Evolutionary conservation across 495 filamentous ascomycete species (phyloP).

Genomic region (Evansstolkia leycettana): DNA sequence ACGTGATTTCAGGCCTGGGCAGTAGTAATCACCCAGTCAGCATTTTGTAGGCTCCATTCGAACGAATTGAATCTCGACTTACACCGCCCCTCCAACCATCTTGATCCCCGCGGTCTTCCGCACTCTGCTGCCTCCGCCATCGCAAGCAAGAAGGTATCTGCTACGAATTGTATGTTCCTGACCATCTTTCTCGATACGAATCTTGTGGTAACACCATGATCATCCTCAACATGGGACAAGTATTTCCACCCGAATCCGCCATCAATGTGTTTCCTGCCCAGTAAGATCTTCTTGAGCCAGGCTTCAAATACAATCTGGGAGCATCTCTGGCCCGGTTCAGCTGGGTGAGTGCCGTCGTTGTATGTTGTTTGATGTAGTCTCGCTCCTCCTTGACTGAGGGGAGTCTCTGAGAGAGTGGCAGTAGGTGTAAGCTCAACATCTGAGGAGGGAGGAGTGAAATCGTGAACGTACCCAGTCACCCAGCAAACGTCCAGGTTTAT

Average conservation of each 20-base stretch:
- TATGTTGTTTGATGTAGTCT: slow-evolving; percentile 1
- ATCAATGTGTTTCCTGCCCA: slow-evolving; percentile 1
- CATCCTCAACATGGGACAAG: slow-evolving; percentile 5
- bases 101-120: slow-evolving; percentile 9
- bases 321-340: slow-evolving; percentile 9
- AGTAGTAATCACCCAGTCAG: not conserved
- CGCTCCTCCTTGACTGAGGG: slow-evolving; percentile 2
- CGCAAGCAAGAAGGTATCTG: slow-evolving; percentile 13
- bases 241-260: slow-evolving; percentile 7
- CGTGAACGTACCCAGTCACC: slow-evolving; percentile 1
- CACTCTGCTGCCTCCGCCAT: slow-evolving; percentile 15
- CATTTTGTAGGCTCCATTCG: too few relatives aligned
- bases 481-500: slow-evolving; percentile 1
- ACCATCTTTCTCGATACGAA: slow-evolving; percentile 5
- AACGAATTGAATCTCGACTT: not conserved
- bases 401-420: not conserved
- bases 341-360: slow-evolving; percentile 7
- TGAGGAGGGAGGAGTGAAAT: not conserved
- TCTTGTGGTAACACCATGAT: slow-evolving; percentile 4
- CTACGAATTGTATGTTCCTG: slow-evolving; percentile 3
- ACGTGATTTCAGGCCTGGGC: slow-evolving; percentile 5
- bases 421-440: slow-evolving; percentile 1
- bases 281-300: slow-evolving; percentile 6
- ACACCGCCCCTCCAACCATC: slow-evolving; percentile 15
- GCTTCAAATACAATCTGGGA: slow-evolving; percentile 12